phyloP scores from a whole-genome alignment of 1,284 basidiomycete genomes.

The Marasmius oreades region DNA sequence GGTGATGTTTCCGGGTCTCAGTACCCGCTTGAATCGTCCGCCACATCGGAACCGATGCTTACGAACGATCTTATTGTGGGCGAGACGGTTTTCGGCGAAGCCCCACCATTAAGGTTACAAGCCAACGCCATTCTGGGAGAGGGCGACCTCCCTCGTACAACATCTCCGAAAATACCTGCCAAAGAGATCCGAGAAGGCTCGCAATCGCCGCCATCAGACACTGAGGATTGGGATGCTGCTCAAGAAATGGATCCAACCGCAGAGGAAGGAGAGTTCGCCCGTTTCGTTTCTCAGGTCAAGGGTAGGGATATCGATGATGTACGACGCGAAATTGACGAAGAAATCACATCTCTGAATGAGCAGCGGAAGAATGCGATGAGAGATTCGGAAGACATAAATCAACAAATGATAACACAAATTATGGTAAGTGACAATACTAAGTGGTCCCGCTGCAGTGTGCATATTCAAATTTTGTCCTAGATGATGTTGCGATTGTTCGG shows the following conservation, averaged over 20 bases:
- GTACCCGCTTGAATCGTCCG: too few relatives aligned
- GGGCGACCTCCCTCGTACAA: slow-evolving; percentile 24
- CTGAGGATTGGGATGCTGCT: slow-evolving; percentile 64
- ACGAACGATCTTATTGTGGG: too few relatives aligned
- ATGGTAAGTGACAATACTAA: slow-evolving; percentile 56
- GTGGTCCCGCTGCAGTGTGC: background rate
- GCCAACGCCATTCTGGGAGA: too few relatives aligned
- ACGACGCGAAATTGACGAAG: slow-evolving; percentile 86
- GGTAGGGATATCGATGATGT: slow-evolving; percentile 80
- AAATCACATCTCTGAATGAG: slow-evolving; percentile 79
- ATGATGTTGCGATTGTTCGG: slow-evolving; percentile 91
- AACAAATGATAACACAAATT: slow-evolving; percentile 94
- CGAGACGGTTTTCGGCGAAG: too few relatives aligned
- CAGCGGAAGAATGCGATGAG: slow-evolving; percentile 88
- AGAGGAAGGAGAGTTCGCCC: slow-evolving; percentile 89
- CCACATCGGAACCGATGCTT: slow-evolving; percentile 14
- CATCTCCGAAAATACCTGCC: slow-evolving; percentile 11
- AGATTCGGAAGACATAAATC: slow-evolving; percentile 93
- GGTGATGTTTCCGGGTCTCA: too few relatives aligned
- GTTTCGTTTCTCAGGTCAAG: slow-evolving; percentile 88
- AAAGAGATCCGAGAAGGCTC: slow-evolving; percentile 44
- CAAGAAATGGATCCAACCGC: slow-evolving; percentile 78
- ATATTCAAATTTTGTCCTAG: slow-evolving; percentile 6
- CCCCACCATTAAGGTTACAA: too few relatives aligned
- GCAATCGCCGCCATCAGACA: slow-evolving; percentile 45